Evolutionary conservation across 345 rosid genomes (phyloP), one percentile per base, ranked within the genome.

Genomic region (Angophora floribunda): DNA sequence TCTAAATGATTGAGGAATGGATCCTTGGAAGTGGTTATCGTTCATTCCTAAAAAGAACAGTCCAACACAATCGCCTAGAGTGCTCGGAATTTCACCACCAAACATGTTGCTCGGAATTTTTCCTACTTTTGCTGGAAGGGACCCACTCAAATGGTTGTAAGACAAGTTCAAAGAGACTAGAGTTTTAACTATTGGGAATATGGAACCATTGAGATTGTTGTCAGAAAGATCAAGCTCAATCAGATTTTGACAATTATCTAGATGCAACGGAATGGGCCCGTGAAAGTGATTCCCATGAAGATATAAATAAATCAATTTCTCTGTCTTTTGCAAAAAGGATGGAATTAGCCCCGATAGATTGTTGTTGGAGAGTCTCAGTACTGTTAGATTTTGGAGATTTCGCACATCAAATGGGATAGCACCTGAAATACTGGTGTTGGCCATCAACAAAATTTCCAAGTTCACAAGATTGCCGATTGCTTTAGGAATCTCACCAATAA

Each of bases 1-100:
- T 57, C 87, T 87, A 22, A 94, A 67, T 16, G 93, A 92, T 3
- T 86, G 36, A 57, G 96, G 95, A 41, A 94, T 91, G 52, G 65
- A 24, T 4, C 93, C 93, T 57, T 84, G 59, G 6, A 93, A 92
- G 28, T 63, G 44, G 55, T 94, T 93, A 1, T 85, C 89, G 3
- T 65, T 53, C 92, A 94, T 7, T 6, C 22, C 0, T 8, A 92
- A 86, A 15, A 4, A 17, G n/a, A 44, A 44, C 82, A 93, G 51
- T n/a, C 10, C 51, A 44, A 19, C 21, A 50, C 93, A 92, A 65
- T 85, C 36, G 6, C 93, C 92, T 19, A 92, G 85, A 10, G 63
- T 59, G 16, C 28, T 2, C 0, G 93, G 92, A 87, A 93, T 92
- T 86, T 87, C 90, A 26, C 94, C 92, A 1, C 88, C 87, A n/a